Evolutionary conservation across 2,329 filamentous ascomycete species (phyloP).

Genomic region (Westerdykella aurantiaca): DNA sequence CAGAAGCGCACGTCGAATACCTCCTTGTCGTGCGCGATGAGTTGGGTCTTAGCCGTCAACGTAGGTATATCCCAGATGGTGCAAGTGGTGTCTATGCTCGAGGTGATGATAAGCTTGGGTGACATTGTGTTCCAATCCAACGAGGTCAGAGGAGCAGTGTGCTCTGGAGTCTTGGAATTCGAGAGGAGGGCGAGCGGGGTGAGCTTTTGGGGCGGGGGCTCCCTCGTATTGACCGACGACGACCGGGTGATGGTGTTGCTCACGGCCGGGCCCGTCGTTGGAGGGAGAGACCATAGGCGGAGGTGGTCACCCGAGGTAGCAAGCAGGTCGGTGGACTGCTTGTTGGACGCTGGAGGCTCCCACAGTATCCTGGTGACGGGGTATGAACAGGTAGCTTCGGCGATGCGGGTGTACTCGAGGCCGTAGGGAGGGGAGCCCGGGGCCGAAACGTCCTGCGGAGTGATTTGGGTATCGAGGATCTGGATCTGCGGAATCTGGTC

Average conservation of each 20-base stretch:
- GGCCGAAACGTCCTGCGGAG: slow-evolving; percentile 60
- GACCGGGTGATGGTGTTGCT: slow-evolving; percentile 65
- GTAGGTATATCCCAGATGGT: slow-evolving; percentile 99
- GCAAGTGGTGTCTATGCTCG: slow-evolving; percentile 97
- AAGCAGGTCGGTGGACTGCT: slow-evolving; percentile 89
- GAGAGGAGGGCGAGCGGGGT: slow-evolving; percentile 89
- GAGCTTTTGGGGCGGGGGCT: slow-evolving; percentile 66
- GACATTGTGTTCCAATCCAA: slow-evolving; percentile 98
- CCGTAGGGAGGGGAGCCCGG: slow-evolving; percentile 67
- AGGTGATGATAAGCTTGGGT: slow-evolving; percentile 95
- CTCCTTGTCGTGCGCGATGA: slow-evolving; percentile 98
- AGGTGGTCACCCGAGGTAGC: slow-evolving; percentile 94
- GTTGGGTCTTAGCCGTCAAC: slow-evolving; percentile 91
- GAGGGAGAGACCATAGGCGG: slow-evolving; percentile 84
- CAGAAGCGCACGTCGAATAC: slow-evolving; percentile 98
- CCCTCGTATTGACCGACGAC: slow-evolving; percentile 55
- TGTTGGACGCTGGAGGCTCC: slow-evolving; percentile 92
- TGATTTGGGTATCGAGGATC: slow-evolving; percentile 84
- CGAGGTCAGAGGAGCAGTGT: slow-evolving; percentile 92
- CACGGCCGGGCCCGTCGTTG: slow-evolving; percentile 46
- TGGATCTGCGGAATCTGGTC: slow-evolving; percentile 62
- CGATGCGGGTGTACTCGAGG: slow-evolving; percentile 86
- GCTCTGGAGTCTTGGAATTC: slow-evolving; percentile 97
- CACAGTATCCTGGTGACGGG: slow-evolving; percentile 91
- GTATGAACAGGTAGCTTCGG: slow-evolving; percentile 96